A percentile compares a stretch with the other conserved stretches of the same genome.
Evolutionary conservation across 192 early-diverging fungal species (phyloP).

Genomic region (Lunasporangiospora selenospora): DNA sequence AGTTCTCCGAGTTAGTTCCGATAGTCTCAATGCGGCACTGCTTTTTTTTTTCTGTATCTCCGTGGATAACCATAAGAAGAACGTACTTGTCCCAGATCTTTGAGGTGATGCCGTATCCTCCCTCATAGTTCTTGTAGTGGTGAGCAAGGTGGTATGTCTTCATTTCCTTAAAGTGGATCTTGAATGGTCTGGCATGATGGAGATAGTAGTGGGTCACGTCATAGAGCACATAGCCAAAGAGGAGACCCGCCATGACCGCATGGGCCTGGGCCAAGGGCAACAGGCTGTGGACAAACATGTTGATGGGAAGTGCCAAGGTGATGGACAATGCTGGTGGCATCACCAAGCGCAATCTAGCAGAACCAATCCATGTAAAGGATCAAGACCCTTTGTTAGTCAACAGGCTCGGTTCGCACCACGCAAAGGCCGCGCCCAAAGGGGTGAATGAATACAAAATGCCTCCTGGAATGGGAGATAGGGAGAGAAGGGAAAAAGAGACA

Average conservation of each 20-base stretch:
- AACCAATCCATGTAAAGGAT: not conserved
- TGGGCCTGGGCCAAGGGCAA: slow-evolving; percentile 66
- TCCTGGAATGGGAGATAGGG: no score
- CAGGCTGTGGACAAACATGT: slow-evolving; percentile 56
- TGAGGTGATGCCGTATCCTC: slow-evolving; percentile 89
- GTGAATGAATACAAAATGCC: no score
- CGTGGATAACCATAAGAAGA: not conserved
- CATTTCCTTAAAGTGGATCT: slow-evolving; percentile 80
- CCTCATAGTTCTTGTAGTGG: slow-evolving; percentile 89
- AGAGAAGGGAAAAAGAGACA: no score
- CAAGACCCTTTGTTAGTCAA: not conserved
- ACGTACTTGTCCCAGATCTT: slow-evolving; percentile 85
- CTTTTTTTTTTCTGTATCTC: no score
- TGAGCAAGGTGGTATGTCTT: slow-evolving; percentile 94
- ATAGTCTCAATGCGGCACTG: no score
- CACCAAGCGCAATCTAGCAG: slow-evolving; percentile 79
- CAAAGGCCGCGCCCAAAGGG: not conserved
- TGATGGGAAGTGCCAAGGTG: slow-evolving; percentile 65
- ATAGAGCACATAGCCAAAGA: slow-evolving; percentile 85
- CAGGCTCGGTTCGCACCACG: not conserved
- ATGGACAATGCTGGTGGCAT: slow-evolving; percentile 91
- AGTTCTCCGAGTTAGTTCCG: no score
- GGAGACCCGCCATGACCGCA: slow-evolving; percentile 75
- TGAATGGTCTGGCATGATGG: slow-evolving; percentile 82
- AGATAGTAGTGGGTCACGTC: slow-evolving; percentile 94